Base-by-base conservation (phyloP, 352 stramenopile species). In the Phytophthora cactorum region DNA sequence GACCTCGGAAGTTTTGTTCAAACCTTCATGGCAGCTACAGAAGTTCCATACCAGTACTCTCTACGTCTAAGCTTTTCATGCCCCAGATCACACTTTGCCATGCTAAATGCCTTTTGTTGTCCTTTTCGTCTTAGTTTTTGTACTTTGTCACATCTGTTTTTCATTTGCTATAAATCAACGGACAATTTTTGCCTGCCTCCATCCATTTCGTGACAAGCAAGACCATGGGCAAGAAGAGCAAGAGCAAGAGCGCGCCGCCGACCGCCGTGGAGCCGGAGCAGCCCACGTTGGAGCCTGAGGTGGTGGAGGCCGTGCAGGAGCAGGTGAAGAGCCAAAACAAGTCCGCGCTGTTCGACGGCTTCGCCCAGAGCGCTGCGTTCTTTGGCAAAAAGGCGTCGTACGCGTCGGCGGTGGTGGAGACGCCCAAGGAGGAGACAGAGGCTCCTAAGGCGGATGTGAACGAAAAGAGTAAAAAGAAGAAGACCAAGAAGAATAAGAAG, bases 311-410 rank as follows among this genome's bases (percentile, higher is more conserved):
- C 41, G 54, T 66, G 9, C 50, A 74, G 46, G 44, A 68, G 22
- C 72, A 77, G 28, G 50, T 70, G 52, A 47, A 69, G 29, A 44
- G 75, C 25, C 70, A 74, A 60, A 55, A 67, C 27, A 44, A 22
- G 44, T 57, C 53, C 1, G 64, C 64, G 45, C 70, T 92, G 41
- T 69, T 81, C 25, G 65, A 84, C 50, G 77, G 81, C 54, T 92
- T 92, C 55, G 79, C 81, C 11, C 66, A 86, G 64, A 91, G 84
- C 59, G 74, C 77, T 25, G 74, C 74, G 47, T 80, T 91, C 53
- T 82, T 92, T 38, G 72, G 75, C 64, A 92, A 92, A 74, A 92
- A 90, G 63, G 43, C 52, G 60, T 77, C 79, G 52, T 91, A 92
- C 63, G 70, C 58, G 12, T 34, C 57, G 8, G 46, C 32, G 11